Base-by-base conservation (phyloP, 208 protist genomes). In the Acanthamoeba sp. region DNA sequence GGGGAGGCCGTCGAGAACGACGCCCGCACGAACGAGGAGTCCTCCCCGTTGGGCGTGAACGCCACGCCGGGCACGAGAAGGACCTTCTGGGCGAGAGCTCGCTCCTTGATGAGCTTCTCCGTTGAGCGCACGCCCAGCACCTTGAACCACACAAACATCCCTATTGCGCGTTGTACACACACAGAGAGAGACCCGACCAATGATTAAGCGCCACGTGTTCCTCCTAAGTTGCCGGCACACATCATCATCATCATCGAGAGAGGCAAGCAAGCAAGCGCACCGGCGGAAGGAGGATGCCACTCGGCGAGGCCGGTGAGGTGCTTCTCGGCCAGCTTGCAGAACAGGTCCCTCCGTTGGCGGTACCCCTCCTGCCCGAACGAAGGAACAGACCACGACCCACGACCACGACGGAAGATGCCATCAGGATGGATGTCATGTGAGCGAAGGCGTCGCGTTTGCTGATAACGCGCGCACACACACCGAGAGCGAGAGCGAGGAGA, bases 81-180 rank as follows among this genome's bases (percentile, higher is more conserved):
- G 5, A 93, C 88, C 20, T 96, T 97, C 55, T 96, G 59, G 6
- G 95, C 73, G 16, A 95, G 36, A 4, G 96, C 96, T 50, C 97
- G 95, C 24, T 95, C 34, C 55, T 66, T 89, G 73, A 97, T 97
- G 27, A 97, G 57, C 20, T 22, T 24, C 24, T 84, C 59, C 18
- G 80, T 87, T 73, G 97, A 96, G 5, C 29, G 1, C 14, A 97
- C 73, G 52, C 89, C 89, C 4, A 76, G 42, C 3, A 97, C 38
- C 36, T 94, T 94, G 20, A 97, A 91, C 96, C 96, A 97, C 52
- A 97, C 1, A n/a, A 97, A 97, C 96, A 97, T 97, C 12, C 96
- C 96, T 32, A 91, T 95, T 38, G 29, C 24, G 16, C 96, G 96
- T 10, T 38, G 14, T 10, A 57, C 52, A 24, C 89, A 97, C 45